Percentiles rank a stretch among this genome's conserved stretches.
phyloP scores from a whole-genome alignment of 306 rosid genomes.

The Oemleria cerasiformis region DNA sequence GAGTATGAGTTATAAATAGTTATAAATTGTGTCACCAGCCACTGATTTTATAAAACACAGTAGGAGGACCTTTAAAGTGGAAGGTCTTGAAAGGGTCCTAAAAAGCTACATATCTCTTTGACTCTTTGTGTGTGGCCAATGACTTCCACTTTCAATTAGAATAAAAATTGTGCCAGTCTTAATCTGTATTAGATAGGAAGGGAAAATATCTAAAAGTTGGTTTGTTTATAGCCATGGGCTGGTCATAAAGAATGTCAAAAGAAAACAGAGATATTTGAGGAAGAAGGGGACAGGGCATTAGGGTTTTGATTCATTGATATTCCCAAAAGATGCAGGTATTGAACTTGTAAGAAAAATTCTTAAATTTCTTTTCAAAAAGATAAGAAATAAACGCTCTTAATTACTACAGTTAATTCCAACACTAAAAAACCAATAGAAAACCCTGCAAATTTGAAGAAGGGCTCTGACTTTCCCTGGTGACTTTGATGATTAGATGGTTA shows the following conservation, averaged over 20 bases:
- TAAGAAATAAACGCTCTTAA: neutral
- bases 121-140: neutral
- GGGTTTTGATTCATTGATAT: neutral
- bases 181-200: neutral
- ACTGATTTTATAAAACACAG: neutral
- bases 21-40: no score
- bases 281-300: conserved; percentile 2
- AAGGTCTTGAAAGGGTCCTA: neutral
- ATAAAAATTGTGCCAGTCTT: conserved; percentile 5
- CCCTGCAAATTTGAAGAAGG: no score
- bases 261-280: neutral
- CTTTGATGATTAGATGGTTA: no score
- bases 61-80: neutral
- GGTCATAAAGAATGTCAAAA: neutral
- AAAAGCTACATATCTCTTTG: conserved; percentile 6
- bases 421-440: no score
- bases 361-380: neutral
- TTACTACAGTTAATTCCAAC: no score
- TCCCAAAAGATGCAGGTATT: neutral
- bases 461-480: no score
- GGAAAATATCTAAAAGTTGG: neutral
- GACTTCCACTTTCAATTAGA: neutral
- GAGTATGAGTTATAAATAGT: no score
- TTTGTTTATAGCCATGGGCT: neutral
- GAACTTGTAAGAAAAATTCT: neutral